Percentiles rank a stretch among this genome's conserved stretches.
These are phyloP conservation scores for Carex kokanica DNA, from an alignment of 176 grass and related monocot genomes.

Conservation along the genomic window DNA sequence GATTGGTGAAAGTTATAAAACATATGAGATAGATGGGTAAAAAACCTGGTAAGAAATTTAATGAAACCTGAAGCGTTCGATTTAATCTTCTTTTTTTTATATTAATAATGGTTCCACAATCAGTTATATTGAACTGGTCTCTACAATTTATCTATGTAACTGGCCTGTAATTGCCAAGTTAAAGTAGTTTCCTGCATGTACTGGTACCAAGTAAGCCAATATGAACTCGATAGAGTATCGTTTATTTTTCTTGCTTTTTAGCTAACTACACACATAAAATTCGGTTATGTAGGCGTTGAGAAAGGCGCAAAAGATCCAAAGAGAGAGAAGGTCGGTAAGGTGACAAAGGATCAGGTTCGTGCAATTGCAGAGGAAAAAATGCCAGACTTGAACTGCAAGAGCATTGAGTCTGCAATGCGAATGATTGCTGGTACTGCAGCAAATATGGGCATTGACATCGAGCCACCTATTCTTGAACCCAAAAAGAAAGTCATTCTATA, in stretches of 20 bases:
- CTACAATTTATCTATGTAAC: neutral
- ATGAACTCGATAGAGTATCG: neutral
- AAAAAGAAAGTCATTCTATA: constrained; percentile 68
- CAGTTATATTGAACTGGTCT: neutral
- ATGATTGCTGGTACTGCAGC: constrained; percentile 84
- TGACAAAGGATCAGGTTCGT: constrained; percentile 69
- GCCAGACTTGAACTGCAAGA: constrained; percentile 88
- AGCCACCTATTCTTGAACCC: constrained; percentile 66
- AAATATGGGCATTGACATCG: constrained; percentile 89
- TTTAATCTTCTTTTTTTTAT: neutral
- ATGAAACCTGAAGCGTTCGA: neutral
- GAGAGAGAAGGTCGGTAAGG: constrained; percentile 70
- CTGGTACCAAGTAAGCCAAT: neutral
- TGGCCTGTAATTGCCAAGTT: neutral
- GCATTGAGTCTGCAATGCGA: constrained; percentile 82
- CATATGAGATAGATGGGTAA: neutral
- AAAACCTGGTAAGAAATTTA: neutral
- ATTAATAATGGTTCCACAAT: neutral
- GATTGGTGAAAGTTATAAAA: neutral
- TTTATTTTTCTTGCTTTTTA: neutral
- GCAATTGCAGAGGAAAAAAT: constrained; percentile 79
- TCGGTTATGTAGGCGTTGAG: constrained; percentile 48
- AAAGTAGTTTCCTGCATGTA: neutral
- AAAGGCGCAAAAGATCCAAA: constrained; percentile 78
- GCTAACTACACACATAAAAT: constrained; percentile 18